These are phyloP conservation scores for Podaxis mareebaensis DNA, from an alignment of 768 basidiomycete genomes.

Conservation along the genomic window DNA sequence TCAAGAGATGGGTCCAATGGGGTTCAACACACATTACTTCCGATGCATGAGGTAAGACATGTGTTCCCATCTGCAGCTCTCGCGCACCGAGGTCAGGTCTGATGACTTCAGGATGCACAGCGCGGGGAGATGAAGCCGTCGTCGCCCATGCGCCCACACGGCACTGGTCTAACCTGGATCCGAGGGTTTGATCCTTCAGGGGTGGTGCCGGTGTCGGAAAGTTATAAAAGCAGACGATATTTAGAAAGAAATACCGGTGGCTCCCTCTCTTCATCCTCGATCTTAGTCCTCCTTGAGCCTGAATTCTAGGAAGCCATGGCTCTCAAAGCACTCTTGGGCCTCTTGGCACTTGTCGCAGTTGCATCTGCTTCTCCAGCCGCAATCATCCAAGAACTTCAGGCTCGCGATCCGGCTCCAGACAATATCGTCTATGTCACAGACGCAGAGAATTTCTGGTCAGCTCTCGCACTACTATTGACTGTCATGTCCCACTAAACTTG, in stretches of 20 bases:
- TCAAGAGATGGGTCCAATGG: background rate
- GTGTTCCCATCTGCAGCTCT: background rate
- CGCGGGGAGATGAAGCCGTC: background rate
- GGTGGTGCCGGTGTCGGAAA: background rate
- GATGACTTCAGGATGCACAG: background rate
- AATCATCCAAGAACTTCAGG: background rate
- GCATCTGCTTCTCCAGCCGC: background rate
- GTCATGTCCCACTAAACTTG: too few relatives aligned
- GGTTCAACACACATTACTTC: background rate
- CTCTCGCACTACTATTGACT: background rate
- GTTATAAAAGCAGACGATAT: background rate
- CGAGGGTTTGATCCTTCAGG: background rate
- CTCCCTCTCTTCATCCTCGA: background rate
- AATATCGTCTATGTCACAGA: slow-evolving; percentile 53
- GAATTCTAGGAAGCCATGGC: background rate
- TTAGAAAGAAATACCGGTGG: background rate
- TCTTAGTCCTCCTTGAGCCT: too few relatives aligned
- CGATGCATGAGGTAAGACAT: background rate
- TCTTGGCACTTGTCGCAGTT: background rate
- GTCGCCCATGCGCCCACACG: background rate
- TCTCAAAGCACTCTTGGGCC: background rate
- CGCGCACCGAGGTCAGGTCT: background rate
- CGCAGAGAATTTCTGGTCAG: slow-evolving; percentile 47
- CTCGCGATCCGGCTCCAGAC: slow-evolving; percentile 24
- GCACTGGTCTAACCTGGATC: background rate